Conservation (phyloP, 495 filamentous ascomycete species). For the Immersiella caudata region DNA sequence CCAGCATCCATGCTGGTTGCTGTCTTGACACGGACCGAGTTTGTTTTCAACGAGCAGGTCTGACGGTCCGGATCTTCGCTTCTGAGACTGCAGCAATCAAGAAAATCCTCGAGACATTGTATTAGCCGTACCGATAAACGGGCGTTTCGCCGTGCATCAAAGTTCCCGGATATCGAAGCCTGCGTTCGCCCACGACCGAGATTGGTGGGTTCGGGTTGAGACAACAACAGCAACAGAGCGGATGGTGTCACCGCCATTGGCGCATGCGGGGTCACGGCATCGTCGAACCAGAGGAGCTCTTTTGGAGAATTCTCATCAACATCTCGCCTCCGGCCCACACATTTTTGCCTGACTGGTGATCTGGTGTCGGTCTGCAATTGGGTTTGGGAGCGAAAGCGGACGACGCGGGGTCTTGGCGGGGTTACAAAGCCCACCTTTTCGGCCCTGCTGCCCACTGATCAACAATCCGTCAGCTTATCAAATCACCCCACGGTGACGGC, state of each 20-base stretch:
- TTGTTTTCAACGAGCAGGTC: neutral
- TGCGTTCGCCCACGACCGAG: neutral
- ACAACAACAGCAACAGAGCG: neutral
- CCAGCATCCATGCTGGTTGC: too few species aligned
- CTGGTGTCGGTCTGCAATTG: neutral
- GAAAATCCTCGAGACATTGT: neutral
- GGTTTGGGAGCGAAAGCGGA: neutral
- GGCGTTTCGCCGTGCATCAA: neutral
- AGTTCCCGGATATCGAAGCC: neutral
- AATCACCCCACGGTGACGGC: constrained; percentile 7
- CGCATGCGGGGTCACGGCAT: neutral
- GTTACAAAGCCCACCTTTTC: neutral
- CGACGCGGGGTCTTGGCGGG: constrained; percentile 1
- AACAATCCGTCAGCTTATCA: constrained; percentile 12
- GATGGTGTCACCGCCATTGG: neutral
- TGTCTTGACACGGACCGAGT: neutral
- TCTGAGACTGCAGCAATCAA: neutral
- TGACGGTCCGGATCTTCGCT: neutral
- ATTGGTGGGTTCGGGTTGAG: neutral
- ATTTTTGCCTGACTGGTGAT: neutral
- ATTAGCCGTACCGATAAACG: neutral
- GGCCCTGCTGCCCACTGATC: neutral
- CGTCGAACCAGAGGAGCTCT: neutral
- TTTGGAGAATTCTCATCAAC: constrained; percentile 7
- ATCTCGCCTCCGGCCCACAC: neutral